Evolutionary conservation across 768 basidiomycete genomes (phyloP), one percentile per base, ranked within the genome.

Genomic region (Basidioascus undulatus): DNA sequence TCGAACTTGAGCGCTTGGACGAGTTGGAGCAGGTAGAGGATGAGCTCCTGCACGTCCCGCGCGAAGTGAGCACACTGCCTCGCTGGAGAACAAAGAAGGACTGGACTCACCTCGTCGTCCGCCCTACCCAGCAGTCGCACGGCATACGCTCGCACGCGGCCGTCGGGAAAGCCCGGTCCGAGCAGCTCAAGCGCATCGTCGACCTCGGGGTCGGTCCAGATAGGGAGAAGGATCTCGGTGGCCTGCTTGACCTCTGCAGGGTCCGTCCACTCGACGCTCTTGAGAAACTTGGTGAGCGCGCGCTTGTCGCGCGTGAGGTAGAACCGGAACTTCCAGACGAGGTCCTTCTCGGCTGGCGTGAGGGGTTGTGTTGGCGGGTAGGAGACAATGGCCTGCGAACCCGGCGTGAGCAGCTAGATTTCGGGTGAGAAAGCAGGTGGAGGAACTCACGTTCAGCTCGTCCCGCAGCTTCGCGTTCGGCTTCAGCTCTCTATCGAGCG

Each of bases 311-410:
- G 65, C 3, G 76, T 72, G 10, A 98, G 72, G 49, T 92, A 96
- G 61, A 94, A 98, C n/a, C 92, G 71, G 66, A 89, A 98, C 57
- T 89, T 87, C 92, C 92, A 98, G 30, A 96, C 74, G 32, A 87
- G 63, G 49, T 96, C 89, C 54, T 89, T 92, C 60, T 96, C 89
- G 52, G 86, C 80, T 0, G 83, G 74, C 4, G 71, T 79, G 7
- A 98, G 64, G 9, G 69, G 66, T 44, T 76, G 80, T 44, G 79
- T 87, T 0, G 92, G 92, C 1, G 87, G 75, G 48, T 94, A 84
- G 38, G 73, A 73, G 38, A 98, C 69, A 36, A 98, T 83, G 46
- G 74, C 72, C 86, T 94, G 47, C 0, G 19, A 2, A 30, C 35
- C 3, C n/a, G 32, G 18, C 4, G 23, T n/a, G n/a, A n/a, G n/a